A percentile compares a stretch with the other conserved stretches of the same genome.
These are phyloP conservation scores for Dactylellina parvicollis DNA, from an alignment of 2,329 filamentous ascomycete species.

Conservation along the genomic window DNA sequence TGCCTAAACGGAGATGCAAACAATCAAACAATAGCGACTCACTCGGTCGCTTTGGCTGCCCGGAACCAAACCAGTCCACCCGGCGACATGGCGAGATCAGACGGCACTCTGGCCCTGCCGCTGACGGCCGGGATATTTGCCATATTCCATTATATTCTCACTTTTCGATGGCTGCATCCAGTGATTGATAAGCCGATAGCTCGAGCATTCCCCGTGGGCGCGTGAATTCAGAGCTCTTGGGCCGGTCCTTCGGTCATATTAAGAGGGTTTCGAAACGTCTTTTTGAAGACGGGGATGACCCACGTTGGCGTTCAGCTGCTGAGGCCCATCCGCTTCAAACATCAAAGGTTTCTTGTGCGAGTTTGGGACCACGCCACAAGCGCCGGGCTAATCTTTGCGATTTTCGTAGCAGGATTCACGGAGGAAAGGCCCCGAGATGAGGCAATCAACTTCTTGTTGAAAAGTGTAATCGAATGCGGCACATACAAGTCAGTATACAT, in stretches of 20 bases:
- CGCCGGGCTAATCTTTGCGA: conserved; percentile 32
- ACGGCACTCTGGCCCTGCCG: neutral
- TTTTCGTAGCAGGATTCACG: no score
- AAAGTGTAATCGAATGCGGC: neutral
- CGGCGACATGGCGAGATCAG: conserved; percentile 30
- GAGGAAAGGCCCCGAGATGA: no score
- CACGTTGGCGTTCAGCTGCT: conserved; percentile 7
- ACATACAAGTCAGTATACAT: no score
- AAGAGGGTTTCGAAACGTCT: conserved; percentile 49
- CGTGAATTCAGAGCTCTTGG: neutral
- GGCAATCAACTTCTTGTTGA: neutral
- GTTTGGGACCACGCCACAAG: conserved; percentile 50
- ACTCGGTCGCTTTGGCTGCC: conserved; percentile 37
- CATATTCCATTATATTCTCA: neutral
- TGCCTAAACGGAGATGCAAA: conserved; percentile 21
- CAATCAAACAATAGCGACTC: conserved; percentile 22
- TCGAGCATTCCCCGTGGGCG: neutral
- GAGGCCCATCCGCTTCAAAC: conserved; percentile 34
- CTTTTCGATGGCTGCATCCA: neutral
- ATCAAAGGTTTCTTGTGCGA: conserved; percentile 40
- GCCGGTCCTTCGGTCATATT: conserved; percentile 35
- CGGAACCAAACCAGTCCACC: conserved; percentile 4
- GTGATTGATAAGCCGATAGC: conserved; percentile 35
- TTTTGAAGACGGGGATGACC: conserved; percentile 36
- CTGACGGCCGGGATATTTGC: neutral